These are phyloP conservation scores for Lasiodiplodia sp. DNA, from an alignment of 2,329 filamentous ascomycete genomes.

Conservation along the genomic window DNA sequence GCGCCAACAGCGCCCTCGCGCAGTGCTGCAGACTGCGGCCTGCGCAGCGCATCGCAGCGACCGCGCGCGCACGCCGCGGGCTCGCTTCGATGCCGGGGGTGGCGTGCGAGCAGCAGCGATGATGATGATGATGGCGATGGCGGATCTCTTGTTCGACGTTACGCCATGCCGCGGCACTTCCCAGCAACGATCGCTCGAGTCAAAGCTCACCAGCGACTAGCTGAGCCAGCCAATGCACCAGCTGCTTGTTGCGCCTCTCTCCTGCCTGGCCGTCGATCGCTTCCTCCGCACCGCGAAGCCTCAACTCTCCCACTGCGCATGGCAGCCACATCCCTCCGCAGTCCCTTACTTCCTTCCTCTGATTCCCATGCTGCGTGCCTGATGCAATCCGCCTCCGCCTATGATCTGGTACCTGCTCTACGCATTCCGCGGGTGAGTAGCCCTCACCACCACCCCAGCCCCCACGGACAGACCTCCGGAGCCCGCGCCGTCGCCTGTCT, in stretches of 20 bases:
- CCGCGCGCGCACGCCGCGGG: not conserved
- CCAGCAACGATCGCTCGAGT: slow-evolving; percentile 25
- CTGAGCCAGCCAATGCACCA: slow-evolving; percentile 23
- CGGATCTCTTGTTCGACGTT: slow-evolving; percentile 22
- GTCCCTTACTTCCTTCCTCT: slow-evolving; percentile 26
- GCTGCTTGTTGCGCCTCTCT: slow-evolving; percentile 20
- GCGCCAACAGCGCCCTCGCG: slow-evolving; percentile 7
- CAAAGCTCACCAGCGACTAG: slow-evolving; percentile 16
- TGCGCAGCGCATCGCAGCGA: not conserved
- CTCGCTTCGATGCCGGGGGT: not conserved
- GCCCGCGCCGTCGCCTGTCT: slow-evolving; percentile 12
- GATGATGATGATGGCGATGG: not conserved
- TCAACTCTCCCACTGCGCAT: slow-evolving; percentile 19
- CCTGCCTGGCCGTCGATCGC: slow-evolving; percentile 24
- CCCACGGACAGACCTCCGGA: slow-evolving; percentile 1
- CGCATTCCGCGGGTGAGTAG: slow-evolving; percentile 75
- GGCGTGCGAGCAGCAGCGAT: not conserved
- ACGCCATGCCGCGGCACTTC: slow-evolving; percentile 25
- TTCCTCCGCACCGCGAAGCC: slow-evolving; percentile 8
- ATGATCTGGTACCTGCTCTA: slow-evolving; percentile 83
- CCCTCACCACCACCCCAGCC: not conserved
- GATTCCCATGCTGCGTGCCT: slow-evolving; percentile 24
- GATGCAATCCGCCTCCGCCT: slow-evolving; percentile 34
- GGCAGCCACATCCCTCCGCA: slow-evolving; percentile 19
- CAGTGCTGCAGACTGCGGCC: not conserved